Percentiles rank a stretch among this genome's conserved stretches.
These are phyloP conservation scores for Penstemon newberryi DNA, from an alignment of 257 asterid genomes.

Conservation along the genomic window DNA sequence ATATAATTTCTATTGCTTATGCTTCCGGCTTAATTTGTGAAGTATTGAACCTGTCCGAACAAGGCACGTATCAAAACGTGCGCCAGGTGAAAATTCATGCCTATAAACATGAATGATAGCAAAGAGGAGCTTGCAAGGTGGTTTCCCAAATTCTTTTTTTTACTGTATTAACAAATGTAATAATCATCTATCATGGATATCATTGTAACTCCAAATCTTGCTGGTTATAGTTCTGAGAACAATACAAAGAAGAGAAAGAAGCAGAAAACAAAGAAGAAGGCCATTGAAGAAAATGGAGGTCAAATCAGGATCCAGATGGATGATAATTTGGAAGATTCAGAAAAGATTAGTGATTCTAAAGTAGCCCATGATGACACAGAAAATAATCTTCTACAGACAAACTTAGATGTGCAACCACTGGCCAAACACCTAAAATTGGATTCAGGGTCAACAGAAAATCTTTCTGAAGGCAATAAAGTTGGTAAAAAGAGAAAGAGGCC, in stretches of 20 bases:
- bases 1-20: conserved; percentile 11
- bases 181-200: conserved; percentile 21
- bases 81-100: background rate
- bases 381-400: conserved; percentile 23
- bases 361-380: conserved; percentile 21
- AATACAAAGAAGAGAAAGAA: conserved; percentile 22
- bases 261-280: conserved; percentile 25
- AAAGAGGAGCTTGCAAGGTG: conserved; percentile 19
- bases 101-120: conserved; percentile 14
- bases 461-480: conserved; percentile 27
- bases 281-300: conserved; percentile 27
- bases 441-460: conserved; percentile 26
- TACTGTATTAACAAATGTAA: background rate
- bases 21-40: conserved; percentile 25
- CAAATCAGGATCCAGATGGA: conserved; percentile 34
- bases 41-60: conserved; percentile 1
- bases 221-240: conserved; percentile 20
- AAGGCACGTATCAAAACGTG: background rate
- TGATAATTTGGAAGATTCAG: conserved; percentile 25
- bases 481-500: conserved; percentile 16
- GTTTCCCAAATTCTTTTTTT: background rate
- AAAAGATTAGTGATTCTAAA: conserved; percentile 22
- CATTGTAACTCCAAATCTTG: conserved; percentile 16
- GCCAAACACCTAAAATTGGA: conserved; percentile 27
- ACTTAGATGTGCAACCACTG: conserved; percentile 26